Conservation (phyloP, 1,284 basidiomycete genomes). For the Tylopilus sp. region DNA sequence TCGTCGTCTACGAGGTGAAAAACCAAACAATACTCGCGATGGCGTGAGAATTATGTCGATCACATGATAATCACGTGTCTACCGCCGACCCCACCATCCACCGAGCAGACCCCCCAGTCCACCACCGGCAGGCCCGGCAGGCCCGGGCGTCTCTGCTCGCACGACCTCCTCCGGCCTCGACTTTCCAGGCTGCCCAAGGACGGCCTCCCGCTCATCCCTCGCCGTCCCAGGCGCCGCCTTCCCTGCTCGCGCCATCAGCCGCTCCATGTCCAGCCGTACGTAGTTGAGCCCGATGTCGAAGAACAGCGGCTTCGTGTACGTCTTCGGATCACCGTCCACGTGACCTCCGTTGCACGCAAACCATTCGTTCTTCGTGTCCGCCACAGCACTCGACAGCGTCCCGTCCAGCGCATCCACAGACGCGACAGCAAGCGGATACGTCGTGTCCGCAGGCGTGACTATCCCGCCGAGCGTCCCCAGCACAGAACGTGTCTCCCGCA, state of each 20-base stretch:
- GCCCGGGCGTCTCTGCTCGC: conserved; percentile 41
- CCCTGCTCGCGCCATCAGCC: conserved; percentile 66
- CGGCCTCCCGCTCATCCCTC: conserved; percentile 24
- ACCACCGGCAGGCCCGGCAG: conserved; percentile 29
- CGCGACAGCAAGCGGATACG: conserved; percentile 45
- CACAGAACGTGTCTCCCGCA: conserved; percentile 60
- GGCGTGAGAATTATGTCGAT: conserved; percentile 22
- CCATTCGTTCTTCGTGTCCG: conserved; percentile 71
- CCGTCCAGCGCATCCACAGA: conserved; percentile 51
- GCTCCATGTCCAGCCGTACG: conserved; percentile 77
- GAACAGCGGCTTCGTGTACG: conserved; percentile 78
- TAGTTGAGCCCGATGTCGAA: conserved; percentile 95
- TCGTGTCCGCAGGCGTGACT: conserved; percentile 42
- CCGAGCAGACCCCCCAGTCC: conserved; percentile 45
- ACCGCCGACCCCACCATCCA: conserved; percentile 53
- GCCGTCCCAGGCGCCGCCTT: conserved; percentile 35
- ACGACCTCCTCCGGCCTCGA: conserved; percentile 26
- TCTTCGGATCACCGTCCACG: conserved; percentile 39
- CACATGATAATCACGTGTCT: conserved; percentile 13
- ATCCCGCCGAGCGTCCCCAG: conserved; percentile 43
- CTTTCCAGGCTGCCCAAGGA: conserved; percentile 20
- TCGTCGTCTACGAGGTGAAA: conserved; percentile 19
- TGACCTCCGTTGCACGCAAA: conserved; percentile 71
- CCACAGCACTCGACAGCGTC: conserved; percentile 45
- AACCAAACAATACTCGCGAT: conserved; percentile 15